Evolutionary conservation across 2,329 filamentous ascomycete genomes (phyloP).

Genomic region (Chrysosporium queenslandicum): DNA sequence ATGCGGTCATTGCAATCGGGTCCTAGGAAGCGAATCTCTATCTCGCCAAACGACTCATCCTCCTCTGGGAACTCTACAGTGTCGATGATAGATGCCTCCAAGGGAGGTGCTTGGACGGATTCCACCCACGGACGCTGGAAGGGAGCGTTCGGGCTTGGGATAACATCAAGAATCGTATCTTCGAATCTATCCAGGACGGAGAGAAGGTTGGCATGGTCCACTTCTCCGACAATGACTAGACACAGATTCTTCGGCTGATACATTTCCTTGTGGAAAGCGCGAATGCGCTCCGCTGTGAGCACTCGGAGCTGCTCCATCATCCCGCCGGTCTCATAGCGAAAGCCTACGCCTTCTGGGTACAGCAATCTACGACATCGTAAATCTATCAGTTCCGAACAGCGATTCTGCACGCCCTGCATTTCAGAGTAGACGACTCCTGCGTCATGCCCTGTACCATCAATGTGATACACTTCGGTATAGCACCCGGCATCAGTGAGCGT

Average conservation of each 20-base stretch:
- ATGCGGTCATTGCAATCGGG: conserved; percentile 65
- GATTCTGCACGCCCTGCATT: conserved; percentile 93
- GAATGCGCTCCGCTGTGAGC: conserved; percentile 77
- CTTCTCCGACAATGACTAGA: conserved; percentile 81
- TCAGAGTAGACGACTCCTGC: conserved; percentile 97
- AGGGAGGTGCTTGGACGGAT: conserved; percentile 62
- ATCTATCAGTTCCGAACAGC: conserved; percentile 75
- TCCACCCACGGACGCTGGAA: conserved; percentile 90
- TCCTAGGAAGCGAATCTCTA: conserved; percentile 77
- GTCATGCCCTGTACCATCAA: conserved; percentile 88
- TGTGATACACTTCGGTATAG: conserved; percentile 90
- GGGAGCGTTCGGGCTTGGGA: conserved; percentile 62
- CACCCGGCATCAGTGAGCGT: conserved; percentile 88
- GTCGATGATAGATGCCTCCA: conserved; percentile 63
- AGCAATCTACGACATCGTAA: conserved; percentile 66
- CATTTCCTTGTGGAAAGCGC: conserved; percentile 92
- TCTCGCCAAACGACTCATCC: conserved; percentile 85
- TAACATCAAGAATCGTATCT: conserved; percentile 68
- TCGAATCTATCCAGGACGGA: conserved; percentile 81
- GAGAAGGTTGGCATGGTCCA: conserved; percentile 71
- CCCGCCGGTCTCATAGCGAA: conserved; percentile 95
- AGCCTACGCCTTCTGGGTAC: conserved; percentile 83
- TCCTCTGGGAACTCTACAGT: conserved; percentile 90
- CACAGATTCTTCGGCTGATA: conserved; percentile 96
- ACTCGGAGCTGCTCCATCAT: conserved; percentile 87